Evolutionary conservation across 225 moss, liverwort and hornwort species (phyloP).

Genomic region (Antitrichia curtipendula): DNA sequence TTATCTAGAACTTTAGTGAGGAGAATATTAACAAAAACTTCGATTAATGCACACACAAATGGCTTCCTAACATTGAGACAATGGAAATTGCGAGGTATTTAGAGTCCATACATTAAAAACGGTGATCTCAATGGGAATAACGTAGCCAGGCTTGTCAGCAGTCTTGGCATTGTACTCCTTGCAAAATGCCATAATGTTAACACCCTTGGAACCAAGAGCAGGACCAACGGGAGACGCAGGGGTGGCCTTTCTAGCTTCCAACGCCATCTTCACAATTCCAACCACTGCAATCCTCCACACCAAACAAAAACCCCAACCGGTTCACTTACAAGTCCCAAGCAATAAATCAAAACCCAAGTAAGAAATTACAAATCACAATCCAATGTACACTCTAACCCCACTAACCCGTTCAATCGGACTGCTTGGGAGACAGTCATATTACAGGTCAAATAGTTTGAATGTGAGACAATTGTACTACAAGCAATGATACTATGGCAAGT

Average conservation of each 20-base stretch:
- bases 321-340: not conserved
- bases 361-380: not conserved
- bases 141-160: constrained; percentile 80
- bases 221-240: constrained; percentile 95
- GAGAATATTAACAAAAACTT: not conserved
- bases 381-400: no score
- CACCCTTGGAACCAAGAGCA: constrained; percentile 93
- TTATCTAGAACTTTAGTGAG: not conserved
- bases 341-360: not conserved
- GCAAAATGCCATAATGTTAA: constrained; percentile 90
- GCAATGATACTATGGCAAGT: no score
- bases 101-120: constrained; percentile 65
- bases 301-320: not conserved
- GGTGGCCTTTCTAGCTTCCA: constrained; percentile 91
- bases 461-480: no score
- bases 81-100: not conserved
- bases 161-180: constrained; percentile 99
- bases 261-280: constrained; percentile 73
- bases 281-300: constrained; percentile 43
- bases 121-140: constrained; percentile 86
- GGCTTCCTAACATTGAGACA: not conserved
- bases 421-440: no score
- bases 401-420: no score
- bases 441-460: no score
- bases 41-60: not conserved